These are phyloP conservation scores for Metschnikowia bowlesiae DNA, from an alignment of 805 yeast species.

Conservation along the genomic window DNA sequence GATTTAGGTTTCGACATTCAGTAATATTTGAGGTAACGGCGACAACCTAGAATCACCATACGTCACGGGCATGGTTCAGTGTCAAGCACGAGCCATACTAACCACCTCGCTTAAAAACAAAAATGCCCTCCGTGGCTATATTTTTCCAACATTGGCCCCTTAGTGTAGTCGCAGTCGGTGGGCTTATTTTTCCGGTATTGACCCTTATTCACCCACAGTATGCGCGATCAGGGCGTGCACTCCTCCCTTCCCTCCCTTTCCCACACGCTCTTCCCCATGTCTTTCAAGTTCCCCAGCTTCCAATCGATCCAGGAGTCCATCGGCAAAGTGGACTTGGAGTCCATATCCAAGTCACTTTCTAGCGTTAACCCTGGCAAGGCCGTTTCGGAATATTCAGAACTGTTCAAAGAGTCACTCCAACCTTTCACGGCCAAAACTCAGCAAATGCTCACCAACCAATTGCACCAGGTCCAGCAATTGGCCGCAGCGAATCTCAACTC, in stretches of 20 bases:
- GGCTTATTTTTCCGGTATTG: background rate
- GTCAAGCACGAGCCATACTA: too few relatives aligned
- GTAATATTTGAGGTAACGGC: too few relatives aligned
- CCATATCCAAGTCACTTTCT: constrained; percentile 32
- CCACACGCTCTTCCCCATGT: constrained; percentile 19
- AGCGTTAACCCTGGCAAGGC: constrained; percentile 37
- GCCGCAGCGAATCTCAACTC: constrained; percentile 25
- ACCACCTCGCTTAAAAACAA: too few relatives aligned
- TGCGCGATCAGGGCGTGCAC: constrained; percentile 1
- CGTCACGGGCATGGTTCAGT: too few relatives aligned
- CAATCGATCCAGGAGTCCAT: constrained; percentile 41
- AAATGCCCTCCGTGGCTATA: too few relatives aligned
- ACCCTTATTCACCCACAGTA: background rate
- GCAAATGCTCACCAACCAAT: constrained; percentile 55
- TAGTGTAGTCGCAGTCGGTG: background rate
- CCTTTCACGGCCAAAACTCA: constrained; percentile 60
- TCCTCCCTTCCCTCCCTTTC: background rate
- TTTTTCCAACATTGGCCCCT: too few relatives aligned
- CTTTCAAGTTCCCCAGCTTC: constrained; percentile 37
- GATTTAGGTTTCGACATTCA: too few relatives aligned
- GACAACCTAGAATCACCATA: too few relatives aligned
- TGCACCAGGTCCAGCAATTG: constrained; percentile 48
- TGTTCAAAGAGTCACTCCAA: constrained; percentile 39
- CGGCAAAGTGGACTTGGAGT: constrained; percentile 34
- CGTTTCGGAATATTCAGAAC: constrained; percentile 37